phyloP scores from a whole-genome alignment of 495 filamentous ascomycete species.

The Trichoderma gamsii region DNA sequence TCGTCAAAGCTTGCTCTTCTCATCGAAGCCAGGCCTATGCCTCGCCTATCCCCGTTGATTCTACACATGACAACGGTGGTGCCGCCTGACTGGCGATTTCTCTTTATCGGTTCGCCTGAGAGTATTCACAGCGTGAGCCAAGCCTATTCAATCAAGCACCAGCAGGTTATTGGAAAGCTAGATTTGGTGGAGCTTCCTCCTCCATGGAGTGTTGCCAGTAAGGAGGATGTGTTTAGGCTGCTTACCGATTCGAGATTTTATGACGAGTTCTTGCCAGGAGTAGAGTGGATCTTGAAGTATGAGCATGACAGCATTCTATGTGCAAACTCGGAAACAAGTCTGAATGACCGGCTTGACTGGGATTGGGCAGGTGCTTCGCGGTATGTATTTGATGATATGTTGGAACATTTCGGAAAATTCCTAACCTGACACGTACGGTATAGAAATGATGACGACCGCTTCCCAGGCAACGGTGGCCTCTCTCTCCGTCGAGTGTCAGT shows the following conservation, averaged over 20 bases:
- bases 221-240: slow-evolving; percentile 37
- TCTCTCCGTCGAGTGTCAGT: slow-evolving; percentile 42
- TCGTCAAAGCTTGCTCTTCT: slow-evolving; percentile 43
- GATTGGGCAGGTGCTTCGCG: slow-evolving; percentile 45
- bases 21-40: slow-evolving; percentile 42
- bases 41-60: slow-evolving; percentile 40
- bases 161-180: slow-evolving; percentile 41
- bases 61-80: slow-evolving; percentile 47
- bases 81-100: slow-evolving; percentile 46
- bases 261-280: slow-evolving; percentile 35
- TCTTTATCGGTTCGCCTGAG: slow-evolving; percentile 41
- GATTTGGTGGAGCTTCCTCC: slow-evolving; percentile 39
- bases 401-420: background rate
- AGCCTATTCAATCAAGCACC: slow-evolving; percentile 37
- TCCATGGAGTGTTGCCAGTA: slow-evolving; percentile 36
- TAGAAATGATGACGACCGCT: slow-evolving; percentile 31
- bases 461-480: slow-evolving; percentile 45
- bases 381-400: slow-evolving; percentile 20
- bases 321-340: slow-evolving; percentile 37
- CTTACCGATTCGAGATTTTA: slow-evolving; percentile 46
- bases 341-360: slow-evolving; percentile 45
- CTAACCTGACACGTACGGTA: slow-evolving; percentile 10
- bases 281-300: slow-evolving; percentile 43
- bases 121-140: slow-evolving; percentile 34
- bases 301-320: slow-evolving; percentile 47